Percentiles rank a stretch among this genome's conserved stretches.
Evolutionary conservation across 257 asterid genomes (phyloP).

Genomic region (Solanum paucissectum): DNA sequence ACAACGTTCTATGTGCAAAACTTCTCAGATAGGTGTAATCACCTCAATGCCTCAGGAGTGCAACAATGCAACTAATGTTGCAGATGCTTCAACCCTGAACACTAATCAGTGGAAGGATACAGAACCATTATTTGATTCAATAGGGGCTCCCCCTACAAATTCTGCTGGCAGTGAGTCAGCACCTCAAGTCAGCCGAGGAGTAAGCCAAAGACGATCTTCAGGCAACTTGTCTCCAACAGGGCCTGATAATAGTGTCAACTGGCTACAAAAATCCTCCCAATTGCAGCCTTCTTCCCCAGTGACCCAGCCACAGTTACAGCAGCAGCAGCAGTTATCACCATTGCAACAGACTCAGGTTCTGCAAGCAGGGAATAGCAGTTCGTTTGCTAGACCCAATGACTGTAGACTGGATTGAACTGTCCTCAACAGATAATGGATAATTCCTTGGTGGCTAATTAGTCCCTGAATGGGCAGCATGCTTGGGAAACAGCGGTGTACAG

Average conservation of each 20-base stretch:
- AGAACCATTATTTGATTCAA: constrained; percentile 39
- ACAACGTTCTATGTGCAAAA: constrained; percentile 32
- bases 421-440: constrained; percentile 3
- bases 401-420: constrained; percentile 50
- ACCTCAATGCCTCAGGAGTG: constrained; percentile 26
- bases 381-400: constrained; percentile 42
- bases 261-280: constrained; percentile 40
- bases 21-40: constrained; percentile 28
- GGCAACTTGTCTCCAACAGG: constrained; percentile 28
- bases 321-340: constrained; percentile 28
- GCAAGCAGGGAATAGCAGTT: constrained; percentile 48
- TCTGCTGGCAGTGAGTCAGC: constrained; percentile 28
- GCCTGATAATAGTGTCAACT: constrained; percentile 36
- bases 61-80: constrained; percentile 24
- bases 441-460: constrained; percentile 20
- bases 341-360: constrained; percentile 44
- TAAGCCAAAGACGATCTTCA: constrained; percentile 39
- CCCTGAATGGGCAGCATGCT: constrained; percentile 28
- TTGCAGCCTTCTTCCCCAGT: constrained; percentile 33
- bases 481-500: constrained; percentile 47
- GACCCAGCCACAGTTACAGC: constrained; percentile 27
- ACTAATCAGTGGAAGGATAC: constrained; percentile 38
- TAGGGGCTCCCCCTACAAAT: constrained; percentile 29
- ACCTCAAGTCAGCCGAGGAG: constrained; percentile 38
- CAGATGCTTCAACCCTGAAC: constrained; percentile 26